phyloP scores from a whole-genome alignment of 2,329 filamentous ascomycete species.

The Trichophyton benhamiae region DNA sequence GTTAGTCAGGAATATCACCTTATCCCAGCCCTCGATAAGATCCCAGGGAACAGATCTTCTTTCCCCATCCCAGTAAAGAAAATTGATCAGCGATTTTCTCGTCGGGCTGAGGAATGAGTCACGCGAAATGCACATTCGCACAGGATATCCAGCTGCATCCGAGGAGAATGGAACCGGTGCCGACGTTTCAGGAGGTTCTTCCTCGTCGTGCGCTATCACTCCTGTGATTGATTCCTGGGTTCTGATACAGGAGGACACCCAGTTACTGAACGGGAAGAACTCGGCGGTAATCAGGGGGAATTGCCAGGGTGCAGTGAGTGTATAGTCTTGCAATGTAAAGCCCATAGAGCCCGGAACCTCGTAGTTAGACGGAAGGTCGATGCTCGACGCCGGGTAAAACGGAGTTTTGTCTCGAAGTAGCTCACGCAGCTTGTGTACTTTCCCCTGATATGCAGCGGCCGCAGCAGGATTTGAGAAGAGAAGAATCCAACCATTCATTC shows the following conservation, averaged over 20 bases:
- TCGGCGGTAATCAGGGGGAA: conserved; percentile 11
- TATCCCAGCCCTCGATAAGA: conserved; percentile 9
- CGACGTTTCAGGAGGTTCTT: background rate
- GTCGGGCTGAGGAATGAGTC: conserved; percentile 5
- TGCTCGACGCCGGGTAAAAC: conserved; percentile 7
- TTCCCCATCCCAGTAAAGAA: conserved; percentile 13
- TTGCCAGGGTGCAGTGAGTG: conserved; percentile 14
- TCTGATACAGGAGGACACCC: conserved; percentile 11
- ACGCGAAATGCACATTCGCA: conserved; percentile 13
- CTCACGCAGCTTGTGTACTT: conserved; percentile 9
- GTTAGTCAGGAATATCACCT: conserved; percentile 9
- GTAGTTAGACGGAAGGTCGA: conserved; percentile 12
- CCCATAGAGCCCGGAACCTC: background rate
- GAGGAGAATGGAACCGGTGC: background rate
- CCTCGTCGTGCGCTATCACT: background rate
- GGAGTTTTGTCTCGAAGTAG: conserved; percentile 12
- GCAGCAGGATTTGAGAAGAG: conserved; percentile 14
- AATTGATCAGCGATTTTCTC: conserved; percentile 6
- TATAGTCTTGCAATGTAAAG: conserved; percentile 14
- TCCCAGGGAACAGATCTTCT: conserved; percentile 12
- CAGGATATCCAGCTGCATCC: conserved; percentile 8
- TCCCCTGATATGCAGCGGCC: conserved; percentile 16
- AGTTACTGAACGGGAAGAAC: conserved; percentile 13
- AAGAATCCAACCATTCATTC: conserved; percentile 15
- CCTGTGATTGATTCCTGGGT: conserved; percentile 10